A percentile compares a stretch with the other conserved stretches of the same genome.
Evolutionary conservation across 345 rosid species (phyloP).

Genomic region (Citrus reticulata): DNA sequence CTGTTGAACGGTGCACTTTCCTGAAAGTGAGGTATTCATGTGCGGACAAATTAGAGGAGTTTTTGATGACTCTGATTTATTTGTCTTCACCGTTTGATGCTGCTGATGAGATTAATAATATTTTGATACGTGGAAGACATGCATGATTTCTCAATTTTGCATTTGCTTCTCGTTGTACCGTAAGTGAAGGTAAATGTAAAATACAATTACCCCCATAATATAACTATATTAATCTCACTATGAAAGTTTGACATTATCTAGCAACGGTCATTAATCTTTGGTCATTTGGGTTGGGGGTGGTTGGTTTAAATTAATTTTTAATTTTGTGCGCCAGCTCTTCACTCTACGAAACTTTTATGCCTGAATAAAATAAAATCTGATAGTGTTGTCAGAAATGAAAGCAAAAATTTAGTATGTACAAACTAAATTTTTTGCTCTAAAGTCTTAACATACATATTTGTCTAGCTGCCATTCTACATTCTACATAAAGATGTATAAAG

Average conservation of each 20-base stretch:
- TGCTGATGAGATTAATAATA: background rate
- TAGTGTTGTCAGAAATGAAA: background rate
- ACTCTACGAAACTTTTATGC: too few species aligned
- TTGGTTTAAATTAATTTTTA: too few species aligned
- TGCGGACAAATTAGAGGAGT: background rate
- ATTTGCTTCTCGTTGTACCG: background rate
- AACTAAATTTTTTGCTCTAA: too few species aligned
- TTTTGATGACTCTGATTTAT: background rate
- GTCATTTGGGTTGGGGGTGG: too few species aligned
- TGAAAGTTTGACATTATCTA: too few species aligned
- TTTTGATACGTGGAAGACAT: background rate
- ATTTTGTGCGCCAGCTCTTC: too few species aligned
- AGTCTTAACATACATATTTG: background rate
- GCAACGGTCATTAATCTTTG: too few species aligned
- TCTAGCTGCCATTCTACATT: background rate
- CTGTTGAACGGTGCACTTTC: background rate
- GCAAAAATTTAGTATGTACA: too few species aligned
- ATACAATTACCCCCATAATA: too few species aligned
- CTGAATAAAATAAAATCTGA: background rate
- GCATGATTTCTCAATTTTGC: background rate
- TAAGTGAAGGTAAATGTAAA: too few species aligned
- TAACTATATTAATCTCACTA: too few species aligned
- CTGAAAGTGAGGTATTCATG: background rate
- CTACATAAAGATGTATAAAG: background rate
- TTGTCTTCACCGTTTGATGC: background rate